A percentile compares a stretch with the other conserved stretches of the same genome.
phyloP scores from a whole-genome alignment of 139 green algal genomes.

The Astrephomene gubernaculifera region DNA sequence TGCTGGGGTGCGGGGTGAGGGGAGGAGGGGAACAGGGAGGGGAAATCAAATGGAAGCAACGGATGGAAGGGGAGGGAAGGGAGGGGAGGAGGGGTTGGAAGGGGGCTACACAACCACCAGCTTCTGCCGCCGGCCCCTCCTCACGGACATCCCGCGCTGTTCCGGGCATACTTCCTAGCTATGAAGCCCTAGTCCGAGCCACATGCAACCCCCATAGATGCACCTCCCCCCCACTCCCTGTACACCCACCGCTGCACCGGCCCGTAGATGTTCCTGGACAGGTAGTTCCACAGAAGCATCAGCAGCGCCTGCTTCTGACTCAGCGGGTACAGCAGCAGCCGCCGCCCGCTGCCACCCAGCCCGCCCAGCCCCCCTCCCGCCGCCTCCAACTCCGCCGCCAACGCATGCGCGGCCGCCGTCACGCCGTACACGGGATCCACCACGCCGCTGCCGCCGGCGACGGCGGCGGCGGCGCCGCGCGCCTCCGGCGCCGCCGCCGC shows the following conservation, averaged over 20 bases:
- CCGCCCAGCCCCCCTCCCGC: no score
- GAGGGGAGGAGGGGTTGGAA: neutral
- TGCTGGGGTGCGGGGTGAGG: neutral
- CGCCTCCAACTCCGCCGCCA: slow-evolving; percentile 12
- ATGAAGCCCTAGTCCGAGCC: no score
- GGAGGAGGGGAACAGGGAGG: neutral
- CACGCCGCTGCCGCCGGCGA: neutral
- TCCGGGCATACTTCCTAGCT: no score
- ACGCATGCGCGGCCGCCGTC: neutral
- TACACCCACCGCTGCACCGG: slow-evolving; percentile 18
- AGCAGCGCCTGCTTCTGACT: slow-evolving; percentile 1
- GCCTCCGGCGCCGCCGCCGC: slow-evolving; percentile 17
- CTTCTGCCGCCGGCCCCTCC: no score
- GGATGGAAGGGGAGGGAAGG: neutral
- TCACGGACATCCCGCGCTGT: no score
- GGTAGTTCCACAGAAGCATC: slow-evolving; percentile 42
- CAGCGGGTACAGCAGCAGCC: slow-evolving; percentile 27
- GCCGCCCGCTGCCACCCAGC: neutral
- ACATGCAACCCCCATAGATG: no score
- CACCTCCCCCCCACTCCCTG: neutral
- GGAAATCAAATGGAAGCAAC: neutral
- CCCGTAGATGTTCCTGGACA: slow-evolving; percentile 14
- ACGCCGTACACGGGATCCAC: neutral
- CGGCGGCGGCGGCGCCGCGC: slow-evolving; percentile 1
- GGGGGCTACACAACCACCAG: no score